Conservation (phyloP, 2,329 filamentous ascomycete species). For the Drechslerella stenobrocha region DNA sequence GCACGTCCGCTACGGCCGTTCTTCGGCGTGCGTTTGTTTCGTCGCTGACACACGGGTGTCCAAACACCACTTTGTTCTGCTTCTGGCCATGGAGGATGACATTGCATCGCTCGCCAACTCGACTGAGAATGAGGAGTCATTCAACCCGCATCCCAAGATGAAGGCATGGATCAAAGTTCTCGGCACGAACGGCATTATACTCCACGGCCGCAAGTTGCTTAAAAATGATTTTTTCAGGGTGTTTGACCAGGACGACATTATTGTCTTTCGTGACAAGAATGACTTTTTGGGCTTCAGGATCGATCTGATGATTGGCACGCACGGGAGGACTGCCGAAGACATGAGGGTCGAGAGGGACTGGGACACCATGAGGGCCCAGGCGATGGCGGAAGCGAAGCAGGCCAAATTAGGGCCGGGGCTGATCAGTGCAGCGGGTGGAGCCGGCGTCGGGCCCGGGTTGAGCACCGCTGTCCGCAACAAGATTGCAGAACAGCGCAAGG, state of each 20-base stretch:
- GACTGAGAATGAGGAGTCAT: slow-evolving; percentile 37
- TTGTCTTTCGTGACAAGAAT: slow-evolving; percentile 48
- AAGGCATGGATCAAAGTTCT: slow-evolving; percentile 51
- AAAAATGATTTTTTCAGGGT: slow-evolving; percentile 49
- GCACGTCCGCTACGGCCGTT: slow-evolving; percentile 50
- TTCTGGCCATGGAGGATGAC: slow-evolving; percentile 45
- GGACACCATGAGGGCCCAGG: slow-evolving; percentile 26
- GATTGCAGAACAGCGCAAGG: slow-evolving; percentile 20
- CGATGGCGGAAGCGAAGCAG: slow-evolving; percentile 39
- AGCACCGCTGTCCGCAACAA: slow-evolving; percentile 19
- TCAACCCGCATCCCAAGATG: slow-evolving; percentile 49
- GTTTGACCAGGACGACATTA: slow-evolving; percentile 51
- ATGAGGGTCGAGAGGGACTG: slow-evolving; percentile 37
- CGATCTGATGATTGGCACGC: slow-evolving; percentile 49
- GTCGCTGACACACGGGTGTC: slow-evolving; percentile 50
- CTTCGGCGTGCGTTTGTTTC: slow-evolving; percentile 45
- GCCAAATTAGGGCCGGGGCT: slow-evolving; percentile 21
- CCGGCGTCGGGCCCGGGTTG: slow-evolving; percentile 15
- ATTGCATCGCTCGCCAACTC: slow-evolving; percentile 24
- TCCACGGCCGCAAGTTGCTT: slow-evolving; percentile 50
- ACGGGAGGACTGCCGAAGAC: slow-evolving; percentile 26
- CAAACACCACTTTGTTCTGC: slow-evolving; percentile 50
- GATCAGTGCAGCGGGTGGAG: slow-evolving; percentile 14
- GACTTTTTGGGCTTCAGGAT: slow-evolving; percentile 51
- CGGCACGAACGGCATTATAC: slow-evolving; percentile 50